Evolutionary conservation across 2,329 filamentous ascomycete species (phyloP).

Genomic region (Phialophora tarda): DNA sequence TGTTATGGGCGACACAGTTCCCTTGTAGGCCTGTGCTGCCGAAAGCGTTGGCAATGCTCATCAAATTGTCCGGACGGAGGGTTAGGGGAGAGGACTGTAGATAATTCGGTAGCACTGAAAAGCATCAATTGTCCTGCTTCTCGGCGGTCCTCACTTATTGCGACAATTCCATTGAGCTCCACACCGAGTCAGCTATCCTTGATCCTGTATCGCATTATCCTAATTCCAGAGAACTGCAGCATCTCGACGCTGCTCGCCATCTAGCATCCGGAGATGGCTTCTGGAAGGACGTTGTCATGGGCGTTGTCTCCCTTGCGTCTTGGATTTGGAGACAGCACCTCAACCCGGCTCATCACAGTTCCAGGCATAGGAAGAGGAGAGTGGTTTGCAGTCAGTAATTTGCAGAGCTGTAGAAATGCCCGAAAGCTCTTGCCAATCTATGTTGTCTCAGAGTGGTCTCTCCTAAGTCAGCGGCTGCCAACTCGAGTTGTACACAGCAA

Average conservation of each 20-base stretch:
- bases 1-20: constrained; percentile 1
- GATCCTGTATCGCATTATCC: background rate
- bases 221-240: background rate
- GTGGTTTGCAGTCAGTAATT: background rate
- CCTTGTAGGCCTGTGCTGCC: background rate
- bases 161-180: background rate
- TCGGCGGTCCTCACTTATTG: background rate
- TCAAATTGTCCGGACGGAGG: background rate
- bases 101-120: background rate
- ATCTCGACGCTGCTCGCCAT: background rate
- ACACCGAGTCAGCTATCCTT: background rate
- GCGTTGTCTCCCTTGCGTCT: no score
- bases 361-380: background rate
- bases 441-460: background rate
- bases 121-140: background rate
- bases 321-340: background rate
- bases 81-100: background rate
- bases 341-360: background rate
- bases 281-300: background rate
- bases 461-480: background rate
- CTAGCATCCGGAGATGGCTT: background rate
- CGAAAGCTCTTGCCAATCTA: background rate
- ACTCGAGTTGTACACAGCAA: background rate
- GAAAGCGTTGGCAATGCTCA: background rate
- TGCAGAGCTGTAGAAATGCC: background rate